Evolutionary conservation across 2,329 filamentous ascomycete genomes (phyloP).

Genomic region (Hypoxylon sp.): DNA sequence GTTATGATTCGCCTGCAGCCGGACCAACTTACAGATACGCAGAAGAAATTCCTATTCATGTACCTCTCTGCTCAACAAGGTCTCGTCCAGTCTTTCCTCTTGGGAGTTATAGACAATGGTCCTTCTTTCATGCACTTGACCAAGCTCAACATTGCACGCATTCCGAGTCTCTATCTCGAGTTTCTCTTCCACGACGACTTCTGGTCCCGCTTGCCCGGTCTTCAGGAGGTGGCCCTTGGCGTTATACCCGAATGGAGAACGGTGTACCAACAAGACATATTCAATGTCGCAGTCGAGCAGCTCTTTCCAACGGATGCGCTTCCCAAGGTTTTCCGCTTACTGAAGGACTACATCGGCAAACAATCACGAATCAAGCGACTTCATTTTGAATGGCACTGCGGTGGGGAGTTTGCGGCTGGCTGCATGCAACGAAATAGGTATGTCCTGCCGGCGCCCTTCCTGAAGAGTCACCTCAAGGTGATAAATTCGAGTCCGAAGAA

Average conservation of each 20-base stretch:
- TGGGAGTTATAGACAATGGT: conserved; percentile 74
- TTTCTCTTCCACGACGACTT: conserved; percentile 71
- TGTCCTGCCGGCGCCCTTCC: conserved; percentile 73
- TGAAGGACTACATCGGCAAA: conserved; percentile 65
- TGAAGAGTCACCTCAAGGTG: conserved; percentile 49
- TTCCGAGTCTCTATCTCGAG: conserved; percentile 73
- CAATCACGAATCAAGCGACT: conserved; percentile 69
- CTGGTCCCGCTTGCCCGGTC: conserved; percentile 70
- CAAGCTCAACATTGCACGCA: conserved; percentile 73
- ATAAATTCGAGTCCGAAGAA: conserved; percentile 48
- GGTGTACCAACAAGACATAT: conserved; percentile 67
- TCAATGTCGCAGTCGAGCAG: conserved; percentile 63
- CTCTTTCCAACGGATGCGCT: conserved; percentile 68
- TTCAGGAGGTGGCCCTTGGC: conserved; percentile 70
- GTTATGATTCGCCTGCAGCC: conserved; percentile 63
- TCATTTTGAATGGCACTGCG: conserved; percentile 76
- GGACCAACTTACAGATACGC: conserved; percentile 70
- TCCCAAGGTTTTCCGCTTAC: conserved; percentile 65
- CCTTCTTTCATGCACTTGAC: conserved; percentile 68
- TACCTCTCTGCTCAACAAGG: conserved; percentile 78
- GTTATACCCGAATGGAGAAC: conserved; percentile 78
- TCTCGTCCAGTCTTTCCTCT: conserved; percentile 77
- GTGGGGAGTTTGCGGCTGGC: conserved; percentile 76
- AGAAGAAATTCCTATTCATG: conserved; percentile 78
- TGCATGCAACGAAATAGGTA: conserved; percentile 73